phyloP scores from a whole-genome alignment of 176 grass and related monocot genomes.

The Oryza australiensis region DNA sequence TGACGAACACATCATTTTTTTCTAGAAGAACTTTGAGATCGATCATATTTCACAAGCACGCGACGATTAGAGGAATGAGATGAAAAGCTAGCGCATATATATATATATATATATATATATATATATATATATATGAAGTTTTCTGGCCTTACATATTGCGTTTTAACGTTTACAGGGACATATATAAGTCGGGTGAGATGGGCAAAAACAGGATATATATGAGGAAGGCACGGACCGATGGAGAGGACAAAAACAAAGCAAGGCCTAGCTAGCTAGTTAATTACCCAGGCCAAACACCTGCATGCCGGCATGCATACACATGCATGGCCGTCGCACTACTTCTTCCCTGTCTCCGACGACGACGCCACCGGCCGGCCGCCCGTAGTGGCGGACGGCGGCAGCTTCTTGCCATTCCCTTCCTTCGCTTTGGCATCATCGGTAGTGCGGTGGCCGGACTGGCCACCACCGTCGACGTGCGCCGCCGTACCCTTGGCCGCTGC shows the following conservation, averaged over 20 bases:
- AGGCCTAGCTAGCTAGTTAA: not conserved
- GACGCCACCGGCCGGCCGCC: not conserved
- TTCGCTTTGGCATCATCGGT: slow-evolving; percentile 12
- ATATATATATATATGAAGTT: not conserved
- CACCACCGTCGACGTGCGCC: not conserved
- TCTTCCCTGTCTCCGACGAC: not conserved
- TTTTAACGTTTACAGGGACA: not conserved
- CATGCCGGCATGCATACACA: not conserved
- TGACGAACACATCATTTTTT: not conserved
- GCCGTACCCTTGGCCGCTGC: slow-evolving; percentile 13
- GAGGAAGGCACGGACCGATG: not conserved
- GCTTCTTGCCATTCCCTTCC: slow-evolving; percentile 22
- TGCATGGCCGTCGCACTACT: not conserved
- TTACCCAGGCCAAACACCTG: not conserved
- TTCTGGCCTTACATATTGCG: not conserved
- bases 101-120: too few species aligned
- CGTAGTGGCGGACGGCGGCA: not conserved
- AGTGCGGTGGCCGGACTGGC: not conserved
- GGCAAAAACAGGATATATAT: not conserved
- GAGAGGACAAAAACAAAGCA: not conserved
- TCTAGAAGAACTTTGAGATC: not conserved
- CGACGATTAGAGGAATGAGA: not conserved
- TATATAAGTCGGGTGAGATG: not conserved
- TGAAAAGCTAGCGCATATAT: not conserved
- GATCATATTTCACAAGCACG: not conserved